Conservation (phyloP, 2,329 filamentous ascomycete genomes). For the Colletotrichum sidae region DNA sequence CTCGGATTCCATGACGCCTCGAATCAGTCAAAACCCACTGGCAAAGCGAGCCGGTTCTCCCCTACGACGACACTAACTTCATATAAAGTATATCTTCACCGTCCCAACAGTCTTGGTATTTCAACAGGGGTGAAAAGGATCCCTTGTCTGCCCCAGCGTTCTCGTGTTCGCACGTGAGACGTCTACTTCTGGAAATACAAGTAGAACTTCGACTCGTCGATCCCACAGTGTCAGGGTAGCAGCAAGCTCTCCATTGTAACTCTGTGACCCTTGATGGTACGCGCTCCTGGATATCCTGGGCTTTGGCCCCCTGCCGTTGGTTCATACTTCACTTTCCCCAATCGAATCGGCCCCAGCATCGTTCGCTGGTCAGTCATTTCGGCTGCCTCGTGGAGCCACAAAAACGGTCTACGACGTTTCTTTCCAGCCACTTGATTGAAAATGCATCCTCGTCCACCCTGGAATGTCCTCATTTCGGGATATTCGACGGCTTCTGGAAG, state of each 20-base stretch:
- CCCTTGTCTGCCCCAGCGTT: conserved; percentile 25
- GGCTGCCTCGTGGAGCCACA: conserved; percentile 2
- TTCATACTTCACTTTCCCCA: background rate
- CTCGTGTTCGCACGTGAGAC: conserved; percentile 25
- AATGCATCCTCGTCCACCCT: background rate
- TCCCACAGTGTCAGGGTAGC: conserved; percentile 12
- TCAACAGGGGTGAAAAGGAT: background rate
- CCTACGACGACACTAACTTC: background rate
- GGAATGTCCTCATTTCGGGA: conserved; percentile 3
- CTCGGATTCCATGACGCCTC: too few species aligned
- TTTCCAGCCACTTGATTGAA: conserved; percentile 13
- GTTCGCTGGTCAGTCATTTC: conserved; percentile 20
- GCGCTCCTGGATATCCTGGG: conserved; percentile 20
- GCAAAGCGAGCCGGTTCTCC: too few species aligned
- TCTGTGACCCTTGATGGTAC: background rate
- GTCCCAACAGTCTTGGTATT: background rate
- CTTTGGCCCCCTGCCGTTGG: conserved; percentile 1
- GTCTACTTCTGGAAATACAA: too few species aligned
- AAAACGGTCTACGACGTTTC: background rate
- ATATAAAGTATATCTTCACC: background rate
- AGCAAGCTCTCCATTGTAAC: conserved; percentile 12
- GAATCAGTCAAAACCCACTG: too few species aligned
- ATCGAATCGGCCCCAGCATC: conserved; percentile 1
- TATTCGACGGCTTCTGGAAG: conserved; percentile 1
- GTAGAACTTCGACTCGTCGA: conserved; percentile 2